phyloP scores from a whole-genome alignment of 495 filamentous ascomycete genomes.

The Xylaria bambusicola region DNA sequence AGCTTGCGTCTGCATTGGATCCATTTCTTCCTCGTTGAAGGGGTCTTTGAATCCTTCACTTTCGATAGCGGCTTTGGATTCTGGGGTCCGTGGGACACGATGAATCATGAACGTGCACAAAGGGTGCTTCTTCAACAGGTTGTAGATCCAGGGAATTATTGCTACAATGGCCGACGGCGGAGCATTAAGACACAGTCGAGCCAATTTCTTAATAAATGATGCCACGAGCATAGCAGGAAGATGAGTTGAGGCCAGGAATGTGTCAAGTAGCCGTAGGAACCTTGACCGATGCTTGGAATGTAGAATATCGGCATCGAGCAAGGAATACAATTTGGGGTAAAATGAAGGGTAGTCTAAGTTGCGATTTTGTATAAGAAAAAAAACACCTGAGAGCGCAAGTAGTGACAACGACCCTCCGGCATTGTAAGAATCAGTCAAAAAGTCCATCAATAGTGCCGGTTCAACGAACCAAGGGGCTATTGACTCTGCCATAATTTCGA shows the following conservation, averaged over 20 bases:
- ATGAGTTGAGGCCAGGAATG: slow-evolving; percentile 90
- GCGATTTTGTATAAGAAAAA: slow-evolving; percentile 87
- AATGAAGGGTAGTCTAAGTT: slow-evolving; percentile 97
- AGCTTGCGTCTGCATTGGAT: slow-evolving; percentile 83
- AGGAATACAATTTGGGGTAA: slow-evolving; percentile 89
- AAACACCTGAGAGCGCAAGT: slow-evolving; percentile 87
- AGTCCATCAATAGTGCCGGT: slow-evolving; percentile 93
- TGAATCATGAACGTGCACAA: slow-evolving; percentile 95
- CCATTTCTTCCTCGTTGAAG: slow-evolving; percentile 70
- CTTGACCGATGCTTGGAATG: slow-evolving; percentile 91
- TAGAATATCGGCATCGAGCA: slow-evolving; percentile 79
- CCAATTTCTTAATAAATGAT: slow-evolving; percentile 91
- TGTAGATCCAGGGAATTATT: slow-evolving; percentile 92
- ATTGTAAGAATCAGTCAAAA: slow-evolving; percentile 90
- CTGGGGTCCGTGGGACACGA: slow-evolving; percentile 62
- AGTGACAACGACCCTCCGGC: slow-evolving; percentile 81
- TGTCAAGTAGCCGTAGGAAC: slow-evolving; percentile 91
- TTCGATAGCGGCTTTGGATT: slow-evolving; percentile 58
- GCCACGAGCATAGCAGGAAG: slow-evolving; percentile 87
- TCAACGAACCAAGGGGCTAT: slow-evolving; percentile 88
- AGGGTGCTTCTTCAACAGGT: slow-evolving; percentile 87
- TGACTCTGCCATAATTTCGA: slow-evolving; percentile 69
- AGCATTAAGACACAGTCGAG: slow-evolving; percentile 77
- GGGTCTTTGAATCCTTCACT: slow-evolving; percentile 74
- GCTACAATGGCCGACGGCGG: slow-evolving; percentile 86